Percentiles rank a stretch among this genome's conserved stretches.
phyloP scores from a whole-genome alignment of 768 basidiomycete genomes.

The Sarcomyxa edulis region DNA sequence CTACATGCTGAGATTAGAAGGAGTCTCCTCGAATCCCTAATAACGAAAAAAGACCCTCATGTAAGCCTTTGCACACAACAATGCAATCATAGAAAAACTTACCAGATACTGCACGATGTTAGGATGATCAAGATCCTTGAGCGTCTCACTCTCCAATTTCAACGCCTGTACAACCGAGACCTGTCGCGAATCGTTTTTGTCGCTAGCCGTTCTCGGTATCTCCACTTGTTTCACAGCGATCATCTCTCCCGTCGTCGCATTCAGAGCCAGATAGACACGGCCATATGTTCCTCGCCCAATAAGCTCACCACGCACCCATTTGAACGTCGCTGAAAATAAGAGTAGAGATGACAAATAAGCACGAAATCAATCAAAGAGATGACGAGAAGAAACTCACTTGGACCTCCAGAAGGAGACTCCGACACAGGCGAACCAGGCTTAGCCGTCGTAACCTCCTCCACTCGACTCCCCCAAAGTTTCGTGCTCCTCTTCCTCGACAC shows the following conservation, averaged over 20 bases:
- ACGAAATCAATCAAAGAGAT: background rate
- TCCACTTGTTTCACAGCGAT: slow-evolving; percentile 99
- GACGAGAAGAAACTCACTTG: slow-evolving; percentile 48
- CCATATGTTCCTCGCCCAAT: slow-evolving; percentile 98
- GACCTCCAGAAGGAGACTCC: slow-evolving; percentile 58
- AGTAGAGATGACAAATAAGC: slow-evolving; percentile 14
- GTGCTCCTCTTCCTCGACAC: slow-evolving; percentile 79
- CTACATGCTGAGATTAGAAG: slow-evolving; percentile 86
- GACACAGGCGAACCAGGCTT: slow-evolving; percentile 36
- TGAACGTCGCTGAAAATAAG: slow-evolving; percentile 69
- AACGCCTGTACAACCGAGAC: slow-evolving; percentile 83
- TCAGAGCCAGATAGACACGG: slow-evolving; percentile 91
- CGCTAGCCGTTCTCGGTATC: slow-evolving; percentile 84
- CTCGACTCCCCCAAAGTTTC: slow-evolving; percentile 89
- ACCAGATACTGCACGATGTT: slow-evolving; percentile 96
- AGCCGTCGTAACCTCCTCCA: slow-evolving; percentile 88
- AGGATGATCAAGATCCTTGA: slow-evolving; percentile 95
- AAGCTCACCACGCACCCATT: slow-evolving; percentile 97
- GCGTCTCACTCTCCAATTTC: slow-evolving; percentile 91
- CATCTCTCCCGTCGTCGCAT: slow-evolving; percentile 97
- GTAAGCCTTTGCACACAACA: too few species aligned
- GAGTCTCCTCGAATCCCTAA: slow-evolving; percentile 92
- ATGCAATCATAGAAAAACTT: too few species aligned
- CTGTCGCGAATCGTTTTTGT: slow-evolving; percentile 86
- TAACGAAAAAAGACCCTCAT: too few species aligned